Conservation (phyloP, 441 rosid genomes). For the Hura crepitans region DNA sequence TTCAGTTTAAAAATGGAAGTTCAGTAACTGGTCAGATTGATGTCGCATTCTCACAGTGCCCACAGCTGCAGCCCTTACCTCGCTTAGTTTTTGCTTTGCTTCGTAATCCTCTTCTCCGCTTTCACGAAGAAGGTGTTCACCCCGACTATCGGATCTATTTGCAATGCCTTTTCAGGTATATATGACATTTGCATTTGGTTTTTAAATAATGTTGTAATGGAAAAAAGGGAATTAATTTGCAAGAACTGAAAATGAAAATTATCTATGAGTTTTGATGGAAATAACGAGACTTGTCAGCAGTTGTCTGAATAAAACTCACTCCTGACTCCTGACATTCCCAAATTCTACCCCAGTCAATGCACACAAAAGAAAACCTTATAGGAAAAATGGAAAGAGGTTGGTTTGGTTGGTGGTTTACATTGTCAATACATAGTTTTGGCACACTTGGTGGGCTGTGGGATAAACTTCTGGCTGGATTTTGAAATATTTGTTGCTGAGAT, state of each 20-base stretch:
- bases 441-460: not conserved
- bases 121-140: slow-evolving; percentile 98
- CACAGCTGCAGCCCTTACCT: slow-evolving; percentile 78
- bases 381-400: not conserved
- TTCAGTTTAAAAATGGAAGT: slow-evolving; percentile 58
- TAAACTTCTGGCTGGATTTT: not conserved
- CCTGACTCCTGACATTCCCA: not conserved
- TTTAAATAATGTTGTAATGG: not conserved
- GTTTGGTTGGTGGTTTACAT: not conserved
- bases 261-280: not conserved
- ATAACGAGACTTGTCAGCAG: not conserved
- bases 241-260: not conserved
- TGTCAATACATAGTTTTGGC: not conserved
- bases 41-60: slow-evolving; percentile 84
- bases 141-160: slow-evolving; percentile 89
- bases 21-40: slow-evolving; percentile 62
- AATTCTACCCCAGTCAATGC: not conserved
- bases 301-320: not conserved
- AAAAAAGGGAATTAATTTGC: not conserved
- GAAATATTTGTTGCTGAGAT: not conserved
- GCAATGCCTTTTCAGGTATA: slow-evolving; percentile 96
- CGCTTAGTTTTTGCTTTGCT: slow-evolving; percentile 89
- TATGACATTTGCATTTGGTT: slow-evolving; percentile 1
- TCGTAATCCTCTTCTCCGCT: slow-evolving; percentile 83
- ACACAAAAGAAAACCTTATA: not conserved